Evolutionary conservation across 371 early-diverging fungal species (phyloP), one percentile per base, ranked within the genome.

Genomic region (Apophysomyces ossiformis): DNA sequence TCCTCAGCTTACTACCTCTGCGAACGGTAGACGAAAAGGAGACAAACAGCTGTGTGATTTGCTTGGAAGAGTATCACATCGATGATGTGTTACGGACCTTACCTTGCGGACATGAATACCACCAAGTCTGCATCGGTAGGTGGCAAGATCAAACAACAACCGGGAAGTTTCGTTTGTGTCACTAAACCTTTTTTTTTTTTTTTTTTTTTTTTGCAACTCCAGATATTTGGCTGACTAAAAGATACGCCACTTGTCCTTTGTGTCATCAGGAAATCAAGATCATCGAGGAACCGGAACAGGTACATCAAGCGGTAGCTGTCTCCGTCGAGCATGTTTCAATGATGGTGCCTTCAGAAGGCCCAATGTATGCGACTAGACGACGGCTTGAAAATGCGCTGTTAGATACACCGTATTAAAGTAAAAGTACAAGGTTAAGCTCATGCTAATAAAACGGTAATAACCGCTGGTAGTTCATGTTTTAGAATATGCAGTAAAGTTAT

Each of bases 31-130:
- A 21, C n/a, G 8, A 50, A 7, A 50, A n/a, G 21, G 54, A 50
- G 21, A 50, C 54, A 50, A 21, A 50, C 21, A 37, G n/a, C 11
- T 62, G 63, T 47, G 63, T 62, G 13, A 50, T 62, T 0, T 62
- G 63, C 46, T 18, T 62, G 12, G 63, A 62, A 26, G 11, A 12
- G 12, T 62, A 47, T 47, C 1, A 46, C 5, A 0, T 13, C 15
- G 18, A 18, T 12, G 63, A 62, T 7, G 50, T 26, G 2, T 13
- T 62, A 37, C 63, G 63, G 13, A 32, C n/a, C 15, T 36, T 62
- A 36, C 63, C 63, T 36, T 62, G 63, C n/a, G 63, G 21, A 11
- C 63, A 62, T 37, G 63, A 62, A 62, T 62, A 45, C 38, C 63
- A 62, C 36, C 37, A 47, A 35, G 50, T 11, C n/a, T 62, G 63